Base-by-base conservation (phyloP, 805 yeast genomes). In the Debaryomyces castellii region DNA sequence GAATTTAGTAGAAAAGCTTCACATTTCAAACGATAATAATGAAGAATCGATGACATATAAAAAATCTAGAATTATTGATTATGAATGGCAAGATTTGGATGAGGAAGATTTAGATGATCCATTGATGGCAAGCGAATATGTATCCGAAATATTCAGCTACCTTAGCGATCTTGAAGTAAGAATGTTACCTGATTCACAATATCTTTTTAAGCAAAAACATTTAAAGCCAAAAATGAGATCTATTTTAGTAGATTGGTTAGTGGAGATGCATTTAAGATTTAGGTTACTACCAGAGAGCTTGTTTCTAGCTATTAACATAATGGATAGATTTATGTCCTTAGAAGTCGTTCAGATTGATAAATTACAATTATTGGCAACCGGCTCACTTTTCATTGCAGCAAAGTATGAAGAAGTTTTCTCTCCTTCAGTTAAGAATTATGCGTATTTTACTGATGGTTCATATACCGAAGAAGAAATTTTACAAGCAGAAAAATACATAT, bases 71-170 rank as follows among this genome's bases (percentile, higher is more conserved):
- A 60, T 61, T 17, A 55, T 64, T 41, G 82, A 74, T 50, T 74
- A 76, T 55, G 72, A 66, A 43, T 81, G 90, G 89, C 90, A 85
- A 58, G 89, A 85, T 62, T 68, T 85, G 48, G 94, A 86, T 57
- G 79, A 75, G 24, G 87, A 81, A 50, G 91, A 86, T 59, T 60
- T 66, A 39, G 85, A 82, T 51, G 92, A 86, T 60, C 88, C 77
- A 43, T 54, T 88, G 50, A 91, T 92, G 97, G 97, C 88, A 25
- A 81, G 90, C 50, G 99, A 92, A 70, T 92, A 91, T 64, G 96
- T 87, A 45, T 79, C 73, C 50, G 97, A 89, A 49, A 91, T 92
- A 46, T 91, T 89, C 65, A 85, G 80, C 24, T 89, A 87, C 64
- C 70, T 91, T 55, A 83, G 84, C 62, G 82, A 77, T 58, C 72